These are phyloP conservation scores for Kazachstania kunashirensis DNA, from an alignment of 805 yeast genomes.

Conservation along the genomic window DNA sequence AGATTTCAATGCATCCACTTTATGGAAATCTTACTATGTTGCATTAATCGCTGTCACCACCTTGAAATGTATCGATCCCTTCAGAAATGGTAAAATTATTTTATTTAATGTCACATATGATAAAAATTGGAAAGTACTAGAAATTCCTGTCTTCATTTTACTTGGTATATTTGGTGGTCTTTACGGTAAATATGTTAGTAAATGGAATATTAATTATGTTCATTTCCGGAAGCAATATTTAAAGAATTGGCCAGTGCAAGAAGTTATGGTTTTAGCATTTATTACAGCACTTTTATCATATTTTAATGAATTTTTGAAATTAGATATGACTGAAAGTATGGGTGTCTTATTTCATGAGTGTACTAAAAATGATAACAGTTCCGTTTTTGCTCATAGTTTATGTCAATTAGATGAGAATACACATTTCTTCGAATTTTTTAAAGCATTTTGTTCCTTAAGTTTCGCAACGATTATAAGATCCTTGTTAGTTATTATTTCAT, in stretches of 20 bases:
- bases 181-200: slow-evolving; percentile 71
- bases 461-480: slow-evolving; percentile 68
- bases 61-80: slow-evolving; percentile 76
- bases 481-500: slow-evolving; percentile 67
- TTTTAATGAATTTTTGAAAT: slow-evolving; percentile 66
- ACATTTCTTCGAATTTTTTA: slow-evolving; percentile 19
- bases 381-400: slow-evolving; percentile 33
- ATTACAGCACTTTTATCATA: slow-evolving; percentile 72
- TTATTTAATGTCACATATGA: slow-evolving; percentile 87
- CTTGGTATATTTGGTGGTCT: slow-evolving; percentile 88
- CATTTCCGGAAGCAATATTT: slow-evolving; percentile 67
- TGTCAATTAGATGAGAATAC: slow-evolving; percentile 32
- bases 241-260: slow-evolving; percentile 40
- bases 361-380: slow-evolving; percentile 27
- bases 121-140: slow-evolving; percentile 77
- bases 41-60: slow-evolving; percentile 80
- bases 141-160: slow-evolving; percentile 67
- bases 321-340: slow-evolving; percentile 96
- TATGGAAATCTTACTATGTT: slow-evolving; percentile 89
- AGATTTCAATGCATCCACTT: slow-evolving; percentile 61
- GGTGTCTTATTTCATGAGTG: slow-evolving; percentile 82
- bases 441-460: slow-evolving; percentile 42
- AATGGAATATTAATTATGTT: slow-evolving; percentile 65
- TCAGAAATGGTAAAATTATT: slow-evolving; percentile 89
- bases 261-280: slow-evolving; percentile 56